Evolutionary conservation across 805 yeast genomes (phyloP).

Genomic region (Cyberlindnera misumaiensis): DNA sequence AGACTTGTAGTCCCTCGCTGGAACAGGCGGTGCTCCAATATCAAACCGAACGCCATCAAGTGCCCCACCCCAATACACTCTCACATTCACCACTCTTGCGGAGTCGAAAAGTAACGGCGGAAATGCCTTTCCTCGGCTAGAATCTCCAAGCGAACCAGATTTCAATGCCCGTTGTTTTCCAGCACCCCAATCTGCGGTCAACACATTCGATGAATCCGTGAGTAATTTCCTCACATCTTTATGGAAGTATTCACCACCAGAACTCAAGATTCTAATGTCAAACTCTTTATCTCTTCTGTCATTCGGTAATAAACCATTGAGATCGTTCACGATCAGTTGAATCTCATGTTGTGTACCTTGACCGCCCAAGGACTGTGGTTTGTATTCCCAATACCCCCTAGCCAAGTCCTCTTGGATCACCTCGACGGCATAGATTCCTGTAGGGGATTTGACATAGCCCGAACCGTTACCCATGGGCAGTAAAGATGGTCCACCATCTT

Average conservation of each 20-base stretch:
- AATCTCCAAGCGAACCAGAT: constrained; percentile 28
- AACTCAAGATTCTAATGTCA: constrained; percentile 48
- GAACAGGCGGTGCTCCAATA: constrained; percentile 24
- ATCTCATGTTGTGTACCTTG: constrained; percentile 51
- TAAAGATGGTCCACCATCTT: constrained; percentile 37
- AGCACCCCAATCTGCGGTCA: constrained; percentile 33
- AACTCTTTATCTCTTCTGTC: constrained; percentile 30
- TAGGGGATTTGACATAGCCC: constrained; percentile 40
- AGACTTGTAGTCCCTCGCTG: constrained; percentile 38
- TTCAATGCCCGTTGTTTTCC: constrained; percentile 35
- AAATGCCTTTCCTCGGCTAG: constrained; percentile 20
- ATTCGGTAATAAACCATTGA: constrained; percentile 30
- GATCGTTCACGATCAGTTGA: constrained; percentile 39
- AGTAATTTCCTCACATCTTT: constrained; percentile 35
- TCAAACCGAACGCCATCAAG: constrained; percentile 71
- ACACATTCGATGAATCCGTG: constrained; percentile 10
- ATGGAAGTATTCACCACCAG: constrained; percentile 51
- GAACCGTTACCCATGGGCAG: constrained; percentile 39
- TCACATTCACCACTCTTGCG: constrained; percentile 38
- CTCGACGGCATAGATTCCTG: constrained; percentile 76
- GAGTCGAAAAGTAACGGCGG: constrained; percentile 31
- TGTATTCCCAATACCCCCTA: constrained; percentile 51
- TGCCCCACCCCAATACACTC: constrained; percentile 69
- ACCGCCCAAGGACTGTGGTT: constrained; percentile 52
- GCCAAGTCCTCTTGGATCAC: constrained; percentile 39